Percentiles rank a stretch among this genome's conserved stretches.
Evolutionary conservation across 148 eudicot genomes (phyloP).

Genomic region (Dysphania ambrosioides): DNA sequence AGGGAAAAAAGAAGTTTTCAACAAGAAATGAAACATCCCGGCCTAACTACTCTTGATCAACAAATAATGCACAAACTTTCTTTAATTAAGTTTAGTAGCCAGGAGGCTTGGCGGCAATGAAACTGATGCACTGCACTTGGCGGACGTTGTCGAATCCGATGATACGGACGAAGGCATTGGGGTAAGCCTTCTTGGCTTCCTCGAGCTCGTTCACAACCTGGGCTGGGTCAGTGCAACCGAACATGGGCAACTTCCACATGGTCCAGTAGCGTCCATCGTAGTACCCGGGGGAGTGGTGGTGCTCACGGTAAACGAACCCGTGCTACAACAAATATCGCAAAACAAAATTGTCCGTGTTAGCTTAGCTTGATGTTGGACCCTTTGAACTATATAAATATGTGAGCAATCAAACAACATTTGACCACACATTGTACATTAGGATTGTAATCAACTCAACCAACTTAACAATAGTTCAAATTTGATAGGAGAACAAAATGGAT

Average conservation of each 20-base stretch:
- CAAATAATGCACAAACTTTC: slow-evolving; percentile 14
- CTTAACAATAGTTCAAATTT: no score
- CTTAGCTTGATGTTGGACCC: no score
- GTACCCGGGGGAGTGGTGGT: slow-evolving; percentile 68
- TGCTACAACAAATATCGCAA: slow-evolving; percentile 22
- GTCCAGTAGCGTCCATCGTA: slow-evolving; percentile 87
- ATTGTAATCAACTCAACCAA: no score
- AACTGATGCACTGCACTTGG: slow-evolving; percentile 71
- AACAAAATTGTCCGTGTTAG: neutral
- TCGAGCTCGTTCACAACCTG: slow-evolving; percentile 52
- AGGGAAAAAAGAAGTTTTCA: neutral
- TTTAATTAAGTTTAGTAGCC: neutral
- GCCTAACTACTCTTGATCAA: slow-evolving; percentile 16
- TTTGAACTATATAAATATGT: no score
- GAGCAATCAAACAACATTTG: no score
- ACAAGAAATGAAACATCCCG: neutral
- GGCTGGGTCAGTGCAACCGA: slow-evolving; percentile 54
- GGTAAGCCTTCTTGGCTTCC: slow-evolving; percentile 52
- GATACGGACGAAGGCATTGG: slow-evolving; percentile 43
- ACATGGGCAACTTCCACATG: slow-evolving; percentile 94
- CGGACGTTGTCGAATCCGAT: slow-evolving; percentile 72
- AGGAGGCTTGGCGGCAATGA: slow-evolving; percentile 54
- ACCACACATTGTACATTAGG: no score
- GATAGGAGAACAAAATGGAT: no score
- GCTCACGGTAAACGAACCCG: slow-evolving; percentile 54